Base-by-base conservation (phyloP, 2,329 filamentous ascomycete genomes). In the Simplicillium sp. region DNA sequence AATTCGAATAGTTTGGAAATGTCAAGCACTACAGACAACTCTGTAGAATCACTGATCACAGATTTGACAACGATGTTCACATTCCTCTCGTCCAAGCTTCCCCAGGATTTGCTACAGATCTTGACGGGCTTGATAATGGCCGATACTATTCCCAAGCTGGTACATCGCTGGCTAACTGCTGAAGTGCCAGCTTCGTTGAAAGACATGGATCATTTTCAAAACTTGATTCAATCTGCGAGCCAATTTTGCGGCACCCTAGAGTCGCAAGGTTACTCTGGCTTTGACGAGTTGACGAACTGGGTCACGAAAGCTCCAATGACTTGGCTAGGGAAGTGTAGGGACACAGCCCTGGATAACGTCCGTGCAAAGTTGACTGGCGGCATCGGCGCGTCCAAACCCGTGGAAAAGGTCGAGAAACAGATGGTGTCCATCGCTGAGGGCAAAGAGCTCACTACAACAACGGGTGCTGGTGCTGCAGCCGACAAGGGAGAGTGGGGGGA, bases 391-490 rank as follows among this genome's bases (percentile, higher is more conserved):
- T 72, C 81, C 12, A 83, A 77, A 49, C 70, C 74, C 36, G 88
- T 94, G 1, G 88, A 96, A 58, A 79, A 84, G 51, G 70, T 94
- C 1, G 90, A 97, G 60, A 94, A 82, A 37, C 83, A 92, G 53
- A 78, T 83, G 56, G 71, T 96, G 1, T 81, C 80, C 2, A 71
- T 74, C 37, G 67, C 68, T 0, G 78, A 83, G 48, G 83, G 85
- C 39, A 76, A 77, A 41, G 70, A 83, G 45, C 68, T 88, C 31
- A 64, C 73, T 25, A 25, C 20, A 25, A 70, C 75, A 2, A 75
- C 71, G 16, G 70, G 69, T 12, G 66, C 67, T 2, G 64, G 60
- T 3, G 62, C 61, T 4, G 59, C 64, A 8, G 60, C 63, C 1
- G 65, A 65, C 12, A 65, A 67, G 40, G 64, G 71, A 44, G 86